Evolutionary conservation across 192 early-diverging fungal species (phyloP), one percentile per base, ranked within the genome.

Genomic region (Gryganskiella cystojenkinii): DNA sequence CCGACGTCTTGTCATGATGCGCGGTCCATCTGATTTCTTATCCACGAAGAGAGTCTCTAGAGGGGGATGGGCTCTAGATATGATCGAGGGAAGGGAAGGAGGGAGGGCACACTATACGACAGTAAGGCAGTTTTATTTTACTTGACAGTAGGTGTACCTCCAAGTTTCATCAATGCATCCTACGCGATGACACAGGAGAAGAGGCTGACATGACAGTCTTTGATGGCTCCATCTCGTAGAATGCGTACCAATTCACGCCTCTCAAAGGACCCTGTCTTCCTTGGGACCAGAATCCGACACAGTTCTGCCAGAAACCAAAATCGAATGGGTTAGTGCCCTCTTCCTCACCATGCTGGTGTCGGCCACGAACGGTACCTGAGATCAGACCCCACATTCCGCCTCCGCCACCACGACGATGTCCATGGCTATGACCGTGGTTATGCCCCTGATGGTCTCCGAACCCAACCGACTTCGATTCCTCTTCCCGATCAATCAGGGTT

Each of bases 251-350:
- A 60, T 90, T 76, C n/a, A 90, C 76, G 50, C 82, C 82, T 28
- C 82, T 82, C 64, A 90, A 71, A n/a, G 82, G 82, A 8, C 90
- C 90, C 58, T 82, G 78, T 14, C 81, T 66, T 3, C 83, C 87
- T 15, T 81, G 58, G 3, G 90, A 83, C 86, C 94, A 96, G 81
- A 98, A 98, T 19, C 94, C 93, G 3, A 92, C 49, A 67, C 93
- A 96, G 80, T 98, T 98, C 50, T 84, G 83, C 60, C 87, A 81
- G 5, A 87, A 56, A 7, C 96, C 96, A 81, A 89, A 87, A 71
- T 93, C 91, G 75, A 96, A 97, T 17, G 92, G 89, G 81, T 95
- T 92, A 37, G 61, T 81, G 9, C 55, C 50, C 11, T 74, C 72
- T 20, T 62, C 56, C 15, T 67, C 60, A 31, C 49, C 80, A 53